Evolutionary conservation across 2,329 filamentous ascomycete species (phyloP).

Genomic region (Ceratocystis cacaofunesta): DNA sequence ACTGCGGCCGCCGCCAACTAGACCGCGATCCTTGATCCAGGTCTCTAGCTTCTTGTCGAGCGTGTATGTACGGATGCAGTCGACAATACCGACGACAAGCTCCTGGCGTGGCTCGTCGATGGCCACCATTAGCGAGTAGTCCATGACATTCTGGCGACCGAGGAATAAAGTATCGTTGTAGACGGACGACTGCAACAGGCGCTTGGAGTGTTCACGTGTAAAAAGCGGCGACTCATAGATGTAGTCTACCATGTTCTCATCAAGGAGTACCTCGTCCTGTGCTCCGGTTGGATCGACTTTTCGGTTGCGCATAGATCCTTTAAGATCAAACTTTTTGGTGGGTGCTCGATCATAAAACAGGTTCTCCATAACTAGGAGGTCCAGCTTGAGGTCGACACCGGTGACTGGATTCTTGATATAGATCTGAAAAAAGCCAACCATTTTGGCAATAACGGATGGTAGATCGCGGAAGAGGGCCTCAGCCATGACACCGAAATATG

Average conservation of each 20-base stretch:
- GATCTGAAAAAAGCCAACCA: constrained; percentile 96
- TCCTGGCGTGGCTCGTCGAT: constrained; percentile 84
- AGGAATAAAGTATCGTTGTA: constrained; percentile 97
- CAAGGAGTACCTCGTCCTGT: constrained; percentile 86
- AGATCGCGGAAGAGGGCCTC: constrained; percentile 90
- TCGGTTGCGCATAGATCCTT: constrained; percentile 95
- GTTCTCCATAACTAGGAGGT: constrained; percentile 92
- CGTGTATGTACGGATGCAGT: constrained; percentile 95
- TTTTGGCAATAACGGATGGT: constrained; percentile 94
- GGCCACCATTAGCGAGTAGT: constrained; percentile 96
- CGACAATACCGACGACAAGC: constrained; percentile 92
- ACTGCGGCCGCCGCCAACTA: constrained; percentile 60
- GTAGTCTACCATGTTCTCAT: constrained; percentile 98
- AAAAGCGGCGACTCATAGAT: constrained; percentile 96
- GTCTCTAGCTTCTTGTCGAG: constrained; percentile 99
- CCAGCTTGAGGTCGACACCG: constrained; percentile 85
- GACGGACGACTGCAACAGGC: constrained; percentile 75
- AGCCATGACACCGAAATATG: constrained; percentile 95
- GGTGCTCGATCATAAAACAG: constrained; percentile 89
- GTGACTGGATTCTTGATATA: constrained; percentile 90
- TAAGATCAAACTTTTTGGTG: constrained; percentile 85
- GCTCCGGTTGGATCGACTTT: constrained; percentile 94
- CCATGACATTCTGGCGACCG: constrained; percentile 93
- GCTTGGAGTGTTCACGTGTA: constrained; percentile 89
- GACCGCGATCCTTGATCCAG: constrained; percentile 96